Evolutionary conservation across 768 basidiomycete genomes (phyloP), one percentile per base, ranked within the genome.

Genomic region (Termitomyces sp.): DNA sequence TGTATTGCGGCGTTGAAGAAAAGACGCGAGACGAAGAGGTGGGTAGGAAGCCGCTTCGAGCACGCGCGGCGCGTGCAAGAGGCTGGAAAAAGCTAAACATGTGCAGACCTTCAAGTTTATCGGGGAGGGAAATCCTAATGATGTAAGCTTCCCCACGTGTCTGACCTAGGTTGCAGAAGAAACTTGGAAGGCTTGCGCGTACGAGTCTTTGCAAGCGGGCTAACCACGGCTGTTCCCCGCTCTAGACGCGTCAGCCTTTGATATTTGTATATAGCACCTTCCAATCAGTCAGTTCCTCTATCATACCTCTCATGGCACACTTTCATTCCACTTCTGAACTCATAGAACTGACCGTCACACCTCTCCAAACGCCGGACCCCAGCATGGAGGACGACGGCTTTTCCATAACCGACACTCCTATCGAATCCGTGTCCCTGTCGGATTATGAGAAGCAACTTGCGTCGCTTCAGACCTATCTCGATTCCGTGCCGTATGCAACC

Each of bases 401-500:
- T 37, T 79, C 82, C 48, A 69, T 83, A 54, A 70, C 74, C 36
- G 75, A 78, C 51, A 69, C 74, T 15, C 70, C 76, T 46, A 77
- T 72, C 15, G 79, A 77, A 60, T 68, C 72, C 50, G 60, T 67
- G 53, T 77, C 81, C 8, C 68, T 72, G 48, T 75, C 79, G 10
- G 76, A 78, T 25, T 74, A 79, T 59, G 88, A 88, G 62, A 84
- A 81, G 67, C 85, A 90, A 69, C 79, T 75, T 56, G 80, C 80
- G 25, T 77, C 86, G 47, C 81, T 92, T 48, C 81, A 86, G 63
- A 79, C 82, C 29, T 90, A 91, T 73, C 76, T 89, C 62, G 78
- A 83, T 68, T 80, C 87, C 15, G 69, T 91, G 42, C 92, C 91
- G 2, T 93, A 92, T 70, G 73, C 85, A 67, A 86, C 86, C 72